Evolutionary conservation across 2,329 filamentous ascomycete species (phyloP).

Genomic region (Curvularia eragrostidis): DNA sequence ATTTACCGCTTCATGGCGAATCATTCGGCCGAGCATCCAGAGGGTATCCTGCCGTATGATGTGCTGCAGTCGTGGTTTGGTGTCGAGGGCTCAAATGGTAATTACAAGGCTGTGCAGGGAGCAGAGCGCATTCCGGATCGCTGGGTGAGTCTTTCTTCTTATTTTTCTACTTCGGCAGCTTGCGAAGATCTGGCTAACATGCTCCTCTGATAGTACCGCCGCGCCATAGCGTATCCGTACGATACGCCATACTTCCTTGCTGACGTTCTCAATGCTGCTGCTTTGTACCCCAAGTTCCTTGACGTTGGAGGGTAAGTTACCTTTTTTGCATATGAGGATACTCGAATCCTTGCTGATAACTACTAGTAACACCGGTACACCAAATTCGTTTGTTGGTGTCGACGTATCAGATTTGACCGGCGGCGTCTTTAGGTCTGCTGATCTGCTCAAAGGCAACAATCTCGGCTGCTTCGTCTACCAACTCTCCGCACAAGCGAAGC

Average conservation of each 20-base stretch:
- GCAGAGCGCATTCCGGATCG: conserved; percentile 30
- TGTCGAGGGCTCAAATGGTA: conserved; percentile 22
- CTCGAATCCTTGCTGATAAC: too few relatives aligned
- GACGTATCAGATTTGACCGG: conserved; percentile 26
- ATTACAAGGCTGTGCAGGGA: conserved; percentile 28
- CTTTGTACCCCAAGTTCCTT: conserved; percentile 33
- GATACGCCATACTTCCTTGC: conserved; percentile 30
- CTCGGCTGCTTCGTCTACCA: conserved; percentile 29
- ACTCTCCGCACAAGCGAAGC: conserved; percentile 29
- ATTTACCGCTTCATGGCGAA: conserved; percentile 40
- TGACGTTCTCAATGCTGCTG: conserved; percentile 26
- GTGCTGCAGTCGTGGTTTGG: conserved; percentile 35
- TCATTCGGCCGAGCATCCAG: conserved; percentile 27
- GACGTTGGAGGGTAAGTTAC: conserved; percentile 26
- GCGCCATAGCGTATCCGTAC: conserved; percentile 32
- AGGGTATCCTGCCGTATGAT: conserved; percentile 23
- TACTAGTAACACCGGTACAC: conserved; percentile 30
- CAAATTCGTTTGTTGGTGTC: conserved; percentile 31
- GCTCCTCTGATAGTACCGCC: conserved; percentile 21
- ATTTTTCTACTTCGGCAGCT: too few relatives aligned
- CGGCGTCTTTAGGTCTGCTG: conserved; percentile 24
- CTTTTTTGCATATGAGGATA: too few relatives aligned
- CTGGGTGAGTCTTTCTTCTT: conserved; percentile 17
- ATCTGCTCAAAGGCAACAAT: conserved; percentile 29
- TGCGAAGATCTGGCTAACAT: background rate